Evolutionary conservation across 2,329 filamentous ascomycete genomes (phyloP).

Genomic region (Xylaria sp.): DNA sequence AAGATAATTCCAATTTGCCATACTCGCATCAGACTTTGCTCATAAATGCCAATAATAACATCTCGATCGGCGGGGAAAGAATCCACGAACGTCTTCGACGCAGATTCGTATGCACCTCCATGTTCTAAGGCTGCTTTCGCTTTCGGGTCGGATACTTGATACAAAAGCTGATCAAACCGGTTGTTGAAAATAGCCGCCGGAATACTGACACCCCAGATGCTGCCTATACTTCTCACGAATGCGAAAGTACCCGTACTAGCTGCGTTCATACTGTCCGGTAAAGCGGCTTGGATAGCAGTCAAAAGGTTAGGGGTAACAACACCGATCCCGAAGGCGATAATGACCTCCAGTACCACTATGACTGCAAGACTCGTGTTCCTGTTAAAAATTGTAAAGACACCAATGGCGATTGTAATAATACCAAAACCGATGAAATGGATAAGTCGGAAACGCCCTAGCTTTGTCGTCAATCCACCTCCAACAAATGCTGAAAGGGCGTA

Average conservation of each 20-base stretch:
- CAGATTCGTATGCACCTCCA: slow-evolving; percentile 29
- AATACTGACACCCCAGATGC: slow-evolving; percentile 53
- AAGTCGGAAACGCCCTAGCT: slow-evolving; percentile 23
- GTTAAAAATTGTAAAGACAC: slow-evolving; percentile 51
- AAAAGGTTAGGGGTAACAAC: slow-evolving; percentile 52
- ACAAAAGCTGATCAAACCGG: slow-evolving; percentile 31
- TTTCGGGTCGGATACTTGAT: background rate
- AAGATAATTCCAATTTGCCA: slow-evolving; percentile 34
- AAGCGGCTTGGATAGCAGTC: slow-evolving; percentile 51
- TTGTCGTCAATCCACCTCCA: slow-evolving; percentile 19
- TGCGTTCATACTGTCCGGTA: slow-evolving; percentile 44
- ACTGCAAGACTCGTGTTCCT: slow-evolving; percentile 44
- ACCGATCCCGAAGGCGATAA: slow-evolving; percentile 49
- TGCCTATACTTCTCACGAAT: slow-evolving; percentile 54
- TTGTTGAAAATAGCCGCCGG: slow-evolving; percentile 50
- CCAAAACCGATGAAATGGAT: slow-evolving; percentile 42
- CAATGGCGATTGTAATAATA: slow-evolving; percentile 49
- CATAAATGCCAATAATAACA: slow-evolving; percentile 31
- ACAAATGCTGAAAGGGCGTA: slow-evolving; percentile 18
- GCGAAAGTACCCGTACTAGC: slow-evolving; percentile 49
- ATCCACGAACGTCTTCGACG: slow-evolving; percentile 24
- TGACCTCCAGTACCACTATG: slow-evolving; percentile 51
- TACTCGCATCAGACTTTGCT: slow-evolving; percentile 31
- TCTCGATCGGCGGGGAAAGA: slow-evolving; percentile 25
- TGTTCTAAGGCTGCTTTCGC: slow-evolving; percentile 19